These are phyloP conservation scores for Heliocybe sulcata DNA, from an alignment of 1,284 basidiomycete species.

Conservation along the genomic window DNA sequence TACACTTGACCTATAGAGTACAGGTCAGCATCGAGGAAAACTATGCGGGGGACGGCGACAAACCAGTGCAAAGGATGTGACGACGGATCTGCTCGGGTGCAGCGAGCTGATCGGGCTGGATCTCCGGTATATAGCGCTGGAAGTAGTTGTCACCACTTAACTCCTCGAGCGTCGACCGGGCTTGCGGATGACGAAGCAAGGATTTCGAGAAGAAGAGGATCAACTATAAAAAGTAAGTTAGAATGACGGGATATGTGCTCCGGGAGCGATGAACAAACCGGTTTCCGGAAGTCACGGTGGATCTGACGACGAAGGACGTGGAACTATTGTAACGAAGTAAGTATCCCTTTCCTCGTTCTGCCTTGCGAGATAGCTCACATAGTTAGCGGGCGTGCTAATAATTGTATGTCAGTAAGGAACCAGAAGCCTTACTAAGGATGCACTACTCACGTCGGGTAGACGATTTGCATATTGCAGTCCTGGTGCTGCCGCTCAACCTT, in stretches of 20 bases:
- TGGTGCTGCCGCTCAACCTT: slow-evolving; percentile 95
- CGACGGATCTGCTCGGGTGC: slow-evolving; percentile 83
- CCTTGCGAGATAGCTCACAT: slow-evolving; percentile 39
- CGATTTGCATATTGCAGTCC: slow-evolving; percentile 99
- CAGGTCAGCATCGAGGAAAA: slow-evolving; percentile 5
- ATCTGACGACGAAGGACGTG: slow-evolving; percentile 94
- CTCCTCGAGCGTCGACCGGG: slow-evolving; percentile 82
- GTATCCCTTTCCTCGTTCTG: slow-evolving; percentile 2
- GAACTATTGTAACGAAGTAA: slow-evolving; percentile 45
- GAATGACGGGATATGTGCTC: neutral
- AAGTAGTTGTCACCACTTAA: slow-evolving; percentile 88
- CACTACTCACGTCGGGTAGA: slow-evolving; percentile 80
- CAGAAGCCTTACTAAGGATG: neutral
- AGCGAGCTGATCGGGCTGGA: slow-evolving; percentile 65
- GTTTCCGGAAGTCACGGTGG: slow-evolving; percentile 95
- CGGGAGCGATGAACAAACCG: slow-evolving; percentile 37
- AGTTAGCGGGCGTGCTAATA: slow-evolving; percentile 81
- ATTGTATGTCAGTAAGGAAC: slow-evolving; percentile 11
- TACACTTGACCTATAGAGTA: slow-evolving; percentile 79
- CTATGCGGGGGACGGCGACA: slow-evolving; percentile 5
- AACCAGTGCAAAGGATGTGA: slow-evolving; percentile 85
- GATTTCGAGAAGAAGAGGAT: slow-evolving; percentile 97
- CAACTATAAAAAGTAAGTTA: slow-evolving; percentile 36
- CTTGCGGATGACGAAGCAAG: slow-evolving; percentile 88
- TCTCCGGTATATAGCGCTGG: slow-evolving; percentile 89